These are phyloP conservation scores for Camellia lanceoleosa DNA, from an alignment of 148 eudicot genomes.

Conservation along the genomic window DNA sequence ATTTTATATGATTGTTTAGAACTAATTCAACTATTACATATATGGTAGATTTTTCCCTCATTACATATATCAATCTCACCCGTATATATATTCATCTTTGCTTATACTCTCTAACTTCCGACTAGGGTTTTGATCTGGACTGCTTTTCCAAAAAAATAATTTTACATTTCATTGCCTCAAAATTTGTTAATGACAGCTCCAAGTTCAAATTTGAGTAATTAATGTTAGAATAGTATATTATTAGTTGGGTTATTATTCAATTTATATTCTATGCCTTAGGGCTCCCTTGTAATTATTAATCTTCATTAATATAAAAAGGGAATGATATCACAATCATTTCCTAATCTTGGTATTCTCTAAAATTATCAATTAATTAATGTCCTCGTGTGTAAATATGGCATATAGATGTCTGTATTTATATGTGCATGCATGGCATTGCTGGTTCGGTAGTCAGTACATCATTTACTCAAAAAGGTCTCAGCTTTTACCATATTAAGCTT, in stretches of 20 bases:
- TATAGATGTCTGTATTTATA: neutral
- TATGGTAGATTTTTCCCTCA: neutral
- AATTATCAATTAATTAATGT: too few species aligned
- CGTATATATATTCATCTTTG: neutral
- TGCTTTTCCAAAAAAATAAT: neutral
- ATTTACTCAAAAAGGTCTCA: neutral
- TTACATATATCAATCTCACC: neutral
- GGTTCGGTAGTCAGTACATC: neutral
- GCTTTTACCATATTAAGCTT: neutral
- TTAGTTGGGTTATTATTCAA: too few species aligned
- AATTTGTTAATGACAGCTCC: neutral
- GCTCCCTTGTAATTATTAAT: too few species aligned
- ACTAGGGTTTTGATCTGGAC: slow-evolving; percentile 8
- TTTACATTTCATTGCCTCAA: neutral
- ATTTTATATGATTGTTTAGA: too few species aligned
- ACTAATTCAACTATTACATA: too few species aligned
- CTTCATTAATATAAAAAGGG: too few species aligned
- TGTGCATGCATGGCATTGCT: neutral
- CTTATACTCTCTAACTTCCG: neutral
- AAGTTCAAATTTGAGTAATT: neutral
- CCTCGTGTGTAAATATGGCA: too few species aligned
- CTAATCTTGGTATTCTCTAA: too few species aligned
- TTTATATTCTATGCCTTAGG: too few species aligned
- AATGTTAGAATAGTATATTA: neutral
- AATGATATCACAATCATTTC: too few species aligned